phyloP scores from a whole-genome alignment of 106 monocot genomes.

The Gastrodia elata region DNA sequence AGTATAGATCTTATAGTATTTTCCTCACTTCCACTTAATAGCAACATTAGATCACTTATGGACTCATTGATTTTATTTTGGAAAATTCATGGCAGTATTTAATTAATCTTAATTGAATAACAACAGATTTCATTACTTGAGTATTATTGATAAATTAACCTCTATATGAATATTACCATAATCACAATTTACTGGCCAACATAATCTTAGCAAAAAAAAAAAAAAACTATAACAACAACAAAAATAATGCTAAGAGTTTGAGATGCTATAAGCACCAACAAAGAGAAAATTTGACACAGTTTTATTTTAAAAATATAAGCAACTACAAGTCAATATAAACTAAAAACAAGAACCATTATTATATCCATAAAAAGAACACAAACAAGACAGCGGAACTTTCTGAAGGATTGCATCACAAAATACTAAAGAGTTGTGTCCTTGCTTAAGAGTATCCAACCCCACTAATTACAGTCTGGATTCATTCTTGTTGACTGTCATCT shows the following conservation, averaged over 20 bases:
- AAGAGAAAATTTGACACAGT: background rate
- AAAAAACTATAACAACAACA: background rate
- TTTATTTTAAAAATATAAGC: background rate
- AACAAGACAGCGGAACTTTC: background rate
- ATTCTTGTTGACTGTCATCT: background rate
- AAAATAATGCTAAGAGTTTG: background rate
- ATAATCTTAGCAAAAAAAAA: background rate
- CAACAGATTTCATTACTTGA: background rate
- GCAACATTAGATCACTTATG: too few species aligned
- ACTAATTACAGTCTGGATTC: background rate
- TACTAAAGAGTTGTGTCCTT: background rate
- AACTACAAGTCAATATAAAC: background rate
- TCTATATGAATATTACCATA: background rate
- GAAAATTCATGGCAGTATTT: too few species aligned
- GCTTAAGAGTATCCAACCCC: too few species aligned
- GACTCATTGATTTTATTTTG: too few species aligned
- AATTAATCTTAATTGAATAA: too few species aligned
- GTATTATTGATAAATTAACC: background rate
- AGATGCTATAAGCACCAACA: background rate
- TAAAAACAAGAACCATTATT: background rate
- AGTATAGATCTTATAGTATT: too few species aligned
- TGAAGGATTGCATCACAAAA: background rate
- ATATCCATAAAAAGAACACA: background rate
- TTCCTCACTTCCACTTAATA: too few species aligned
- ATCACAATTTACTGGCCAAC: background rate